Evolutionary conservation across 1,284 basidiomycete species (phyloP), one percentile per base, ranked within the genome.

Genomic region (Puccinia brachypodii): DNA sequence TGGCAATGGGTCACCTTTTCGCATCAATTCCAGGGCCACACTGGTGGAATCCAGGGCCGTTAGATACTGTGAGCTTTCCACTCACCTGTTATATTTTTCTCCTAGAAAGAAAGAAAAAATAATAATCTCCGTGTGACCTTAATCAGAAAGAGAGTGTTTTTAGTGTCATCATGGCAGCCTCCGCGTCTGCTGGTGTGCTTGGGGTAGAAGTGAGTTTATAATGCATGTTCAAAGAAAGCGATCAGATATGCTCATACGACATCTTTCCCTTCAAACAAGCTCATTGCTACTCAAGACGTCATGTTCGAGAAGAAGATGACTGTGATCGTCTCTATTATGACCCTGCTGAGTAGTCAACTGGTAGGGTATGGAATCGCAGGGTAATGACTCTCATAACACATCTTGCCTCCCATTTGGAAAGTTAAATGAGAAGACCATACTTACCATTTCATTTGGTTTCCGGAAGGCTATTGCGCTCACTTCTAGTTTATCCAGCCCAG

Each of bases 141-240:
- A 16, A 3, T n/a, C 38, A 80, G 78, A 80, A 80, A 72, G 77
- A 80, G 42, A 73, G 28, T 36, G 77, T 80, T 22, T 80, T 80
- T 25, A 72, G 68, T 50, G 44, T 71, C 4, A 71, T 80, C 31
- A 62, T 80, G 33, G 68, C 68, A 11, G 69, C 77, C 3, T 80
- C 77, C 16, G 77, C 64, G 25, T 58, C 68, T 40, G 53, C 47
- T 25, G 66, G 77, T n/a, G 77, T 64, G 8, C 40, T 42, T 38
- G 66, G 68, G 4, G 56, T 80, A 14, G 77, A 80, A 31, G 77
- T 80, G 14, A 80, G 77, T 62, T 28, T n/a, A 40, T n/a, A n/a
- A 47, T 68, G 36, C 14, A 9, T 22, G 60, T 9, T 25, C 44
- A n/a, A 14, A 33, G 14, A 22, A 33, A 36, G 4, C n/a, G 9